phyloP scores from a whole-genome alignment of 768 basidiomycete species.

The Jaapia argillacea region DNA sequence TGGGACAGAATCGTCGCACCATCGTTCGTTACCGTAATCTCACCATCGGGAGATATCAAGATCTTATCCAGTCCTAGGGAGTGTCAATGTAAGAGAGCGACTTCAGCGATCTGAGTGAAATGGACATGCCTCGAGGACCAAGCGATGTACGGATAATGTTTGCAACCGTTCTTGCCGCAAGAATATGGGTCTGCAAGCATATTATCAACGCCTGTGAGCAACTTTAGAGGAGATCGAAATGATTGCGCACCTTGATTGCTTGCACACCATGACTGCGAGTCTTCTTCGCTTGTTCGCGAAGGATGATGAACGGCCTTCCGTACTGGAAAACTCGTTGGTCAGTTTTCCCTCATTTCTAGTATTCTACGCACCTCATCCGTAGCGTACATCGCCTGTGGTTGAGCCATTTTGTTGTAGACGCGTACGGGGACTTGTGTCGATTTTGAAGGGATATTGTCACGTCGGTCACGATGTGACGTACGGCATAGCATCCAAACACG shows the following conservation, averaged over 20 bases:
- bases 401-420: slow-evolving; percentile 17
- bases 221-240: slow-evolving; percentile 3
- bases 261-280: slow-evolving; percentile 87
- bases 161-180: slow-evolving; percentile 87
- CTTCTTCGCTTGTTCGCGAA: slow-evolving; percentile 89
- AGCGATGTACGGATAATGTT: slow-evolving; percentile 94
- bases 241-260: slow-evolving; percentile 78
- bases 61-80: slow-evolving; percentile 90
- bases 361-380: slow-evolving; percentile 62
- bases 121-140: slow-evolving; percentile 74
- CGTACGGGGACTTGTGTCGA: background rate
- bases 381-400: slow-evolving; percentile 68
- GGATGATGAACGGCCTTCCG: slow-evolving; percentile 95
- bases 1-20: slow-evolving; percentile 96
- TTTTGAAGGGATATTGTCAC: no score
- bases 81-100: no score
- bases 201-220: slow-evolving; percentile 6
- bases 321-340: slow-evolving; percentile 39
- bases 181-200: slow-evolving; percentile 71
- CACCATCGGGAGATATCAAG: slow-evolving; percentile 91
- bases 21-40: slow-evolving; percentile 99
- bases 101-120: background rate
- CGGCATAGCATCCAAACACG: background rate
- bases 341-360: background rate
- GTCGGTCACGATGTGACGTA: background rate